Percentiles rank a stretch among this genome's conserved stretches.
These are phyloP conservation scores for Ramaria rubella DNA, from an alignment of 768 basidiomycete genomes.

Conservation along the genomic window DNA sequence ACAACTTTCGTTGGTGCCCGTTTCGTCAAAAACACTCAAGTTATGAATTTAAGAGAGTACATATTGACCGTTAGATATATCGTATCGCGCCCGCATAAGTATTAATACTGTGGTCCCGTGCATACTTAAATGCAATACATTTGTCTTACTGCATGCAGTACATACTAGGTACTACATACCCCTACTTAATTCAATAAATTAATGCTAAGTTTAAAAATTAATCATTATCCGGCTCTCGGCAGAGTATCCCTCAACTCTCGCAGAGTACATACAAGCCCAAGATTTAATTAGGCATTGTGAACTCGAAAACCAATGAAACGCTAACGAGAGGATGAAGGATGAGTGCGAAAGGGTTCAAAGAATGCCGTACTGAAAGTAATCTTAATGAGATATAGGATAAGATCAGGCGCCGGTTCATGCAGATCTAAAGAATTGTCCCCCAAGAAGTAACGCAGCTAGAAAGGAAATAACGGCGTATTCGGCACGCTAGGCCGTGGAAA, in stretches of 20 bases:
- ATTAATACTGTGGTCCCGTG: no score
- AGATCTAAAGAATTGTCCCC: neutral
- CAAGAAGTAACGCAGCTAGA: neutral
- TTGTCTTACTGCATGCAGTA: no score
- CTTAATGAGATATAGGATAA: neutral
- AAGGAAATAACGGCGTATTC: neutral
- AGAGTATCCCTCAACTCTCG: neutral
- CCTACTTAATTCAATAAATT: neutral
- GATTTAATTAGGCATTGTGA: neutral
- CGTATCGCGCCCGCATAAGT: no score
- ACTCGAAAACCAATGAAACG: neutral
- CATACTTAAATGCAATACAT: no score
- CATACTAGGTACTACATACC: no score
- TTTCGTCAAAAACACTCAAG: no score
- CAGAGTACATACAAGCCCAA: neutral
- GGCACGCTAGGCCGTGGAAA: neutral
- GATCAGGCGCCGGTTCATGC: neutral
- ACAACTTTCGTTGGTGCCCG: no score
- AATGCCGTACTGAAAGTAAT: neutral
- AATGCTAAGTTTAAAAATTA: neutral
- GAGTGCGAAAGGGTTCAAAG: neutral
- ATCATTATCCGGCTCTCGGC: neutral
- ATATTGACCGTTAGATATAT: no score
- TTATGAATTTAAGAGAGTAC: neutral
- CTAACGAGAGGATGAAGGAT: neutral